Evolutionary conservation across 805 yeast genomes (phyloP), one percentile per base, ranked within the genome.

Genomic region (Teunomyces pallodes): DNA sequence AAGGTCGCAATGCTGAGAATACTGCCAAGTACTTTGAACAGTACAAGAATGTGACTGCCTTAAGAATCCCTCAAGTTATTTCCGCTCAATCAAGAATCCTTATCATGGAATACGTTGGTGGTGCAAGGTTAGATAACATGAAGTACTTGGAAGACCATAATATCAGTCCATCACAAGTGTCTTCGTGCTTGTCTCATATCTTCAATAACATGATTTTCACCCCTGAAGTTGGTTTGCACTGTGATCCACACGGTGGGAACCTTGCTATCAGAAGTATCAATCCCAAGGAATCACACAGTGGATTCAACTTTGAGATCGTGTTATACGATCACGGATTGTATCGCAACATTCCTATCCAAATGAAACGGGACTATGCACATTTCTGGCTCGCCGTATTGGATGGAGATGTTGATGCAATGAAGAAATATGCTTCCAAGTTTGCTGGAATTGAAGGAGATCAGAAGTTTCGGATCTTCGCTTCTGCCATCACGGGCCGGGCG

Each of bases 211-310:
- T 94, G 99, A 90, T 94, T 36, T 94, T 94, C 71, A 86, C 95
- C 2, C 96, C 97, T 0, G 84, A 83, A 26, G 96, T 90, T 17
- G 89, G 92, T 0, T 80, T 94, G 38, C 99, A 94, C 64, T 94
- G 99, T 70, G 99, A 94, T 64, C 99, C 99, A 1, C 99, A 94
- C 64, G 96, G 96, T 9, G 99, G 99, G 0, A 94, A 94, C 60
- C 72, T 94, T 50, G 97, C 98, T 0, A 89, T 94, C 17, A 73
- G 90, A 47, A 57, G 66, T 9, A 46, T 62, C 8, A 59, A 61
- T 14, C 50, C 50, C 24, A 36, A 16, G 7, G 12, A 43, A 1
- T 50, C 56, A 1, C 51, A 49, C 6, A 68, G 75, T 30, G 66
- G 75, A 5, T 90, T 85, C 61, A 91, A 92, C 62, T 94, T 94